Conservation (phyloP, 2,329 filamentous ascomycete species). For the Botryotinia convoluta region DNA sequence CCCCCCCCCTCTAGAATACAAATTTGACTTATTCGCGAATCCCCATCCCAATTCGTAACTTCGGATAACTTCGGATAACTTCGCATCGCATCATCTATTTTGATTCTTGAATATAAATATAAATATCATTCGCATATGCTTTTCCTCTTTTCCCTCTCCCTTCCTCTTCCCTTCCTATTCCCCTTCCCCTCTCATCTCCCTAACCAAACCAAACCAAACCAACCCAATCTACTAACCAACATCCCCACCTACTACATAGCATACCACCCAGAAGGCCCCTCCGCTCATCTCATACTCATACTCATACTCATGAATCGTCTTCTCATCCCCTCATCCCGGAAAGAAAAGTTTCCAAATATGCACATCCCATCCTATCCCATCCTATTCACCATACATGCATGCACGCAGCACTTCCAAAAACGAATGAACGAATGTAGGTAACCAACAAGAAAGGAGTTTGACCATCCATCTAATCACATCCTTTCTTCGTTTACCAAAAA, state of each 20-base stretch:
- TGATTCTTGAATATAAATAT: neutral
- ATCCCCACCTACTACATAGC: neutral
- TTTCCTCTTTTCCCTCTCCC: neutral
- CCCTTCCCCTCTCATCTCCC: neutral
- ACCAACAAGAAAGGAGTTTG: neutral
- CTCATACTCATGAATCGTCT: neutral
- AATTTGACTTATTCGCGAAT: neutral
- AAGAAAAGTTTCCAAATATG: neutral
- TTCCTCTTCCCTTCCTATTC: neutral
- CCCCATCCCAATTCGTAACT: neutral
- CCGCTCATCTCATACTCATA: neutral
- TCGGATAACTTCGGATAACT: neutral
- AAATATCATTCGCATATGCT: neutral
- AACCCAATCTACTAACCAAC: neutral
- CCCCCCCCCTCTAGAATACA: neutral
- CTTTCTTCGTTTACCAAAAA: neutral
- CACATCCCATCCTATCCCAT: neutral
- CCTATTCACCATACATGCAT: too few relatives aligned
- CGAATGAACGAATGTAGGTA: accelerated
- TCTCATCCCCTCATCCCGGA: neutral
- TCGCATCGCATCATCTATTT: neutral
- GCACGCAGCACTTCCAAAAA: neutral
- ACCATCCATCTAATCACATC: neutral
- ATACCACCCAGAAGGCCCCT: neutral
- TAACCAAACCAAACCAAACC: neutral